Percentiles rank a stretch among this genome's conserved stretches.
Evolutionary conservation across 1,139 yeast genomes (phyloP).

Genomic region (Sugiyamaella japonica): DNA sequence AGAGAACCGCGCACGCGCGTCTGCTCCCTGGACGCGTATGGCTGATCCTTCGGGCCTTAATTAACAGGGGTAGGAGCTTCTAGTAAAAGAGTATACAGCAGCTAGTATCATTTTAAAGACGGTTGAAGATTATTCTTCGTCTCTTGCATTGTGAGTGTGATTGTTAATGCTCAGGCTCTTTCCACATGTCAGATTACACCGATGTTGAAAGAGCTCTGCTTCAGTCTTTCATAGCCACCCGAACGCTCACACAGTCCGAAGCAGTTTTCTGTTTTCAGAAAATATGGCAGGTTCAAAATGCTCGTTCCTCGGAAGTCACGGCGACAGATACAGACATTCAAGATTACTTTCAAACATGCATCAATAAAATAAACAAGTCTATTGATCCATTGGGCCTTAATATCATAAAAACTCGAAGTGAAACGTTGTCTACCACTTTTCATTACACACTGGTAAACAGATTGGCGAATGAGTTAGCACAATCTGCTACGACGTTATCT

Average conservation of each 20-base stretch:
- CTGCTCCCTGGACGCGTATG: background rate
- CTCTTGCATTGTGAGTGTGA: no score
- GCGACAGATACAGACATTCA: background rate
- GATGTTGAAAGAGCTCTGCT: slow-evolving; percentile 17
- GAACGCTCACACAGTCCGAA: slow-evolving; percentile 16
- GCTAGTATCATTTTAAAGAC: no score
- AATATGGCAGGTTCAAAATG: slow-evolving; percentile 2
- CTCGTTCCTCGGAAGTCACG: no score
- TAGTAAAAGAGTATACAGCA: background rate
- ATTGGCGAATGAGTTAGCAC: slow-evolving; percentile 18
- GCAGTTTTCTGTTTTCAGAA: slow-evolving; percentile 10
- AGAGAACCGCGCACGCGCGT: background rate
- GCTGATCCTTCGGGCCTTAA: background rate
- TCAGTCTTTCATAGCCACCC: slow-evolving; percentile 17
- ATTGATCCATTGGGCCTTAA: slow-evolving; percentile 30
- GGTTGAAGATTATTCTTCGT: no score
- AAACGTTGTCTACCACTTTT: slow-evolving; percentile 16
- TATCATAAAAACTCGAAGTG: slow-evolving; percentile 25
- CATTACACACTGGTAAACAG: slow-evolving; percentile 25
- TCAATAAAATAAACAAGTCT: slow-evolving; percentile 17
- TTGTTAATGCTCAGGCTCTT: background rate
- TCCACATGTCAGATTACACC: background rate
- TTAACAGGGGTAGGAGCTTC: background rate
- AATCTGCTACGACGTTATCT: slow-evolving; percentile 26
- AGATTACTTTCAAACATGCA: slow-evolving; percentile 8